phyloP scores from a whole-genome alignment of 768 basidiomycete species.

The Mycena latifolia region DNA sequence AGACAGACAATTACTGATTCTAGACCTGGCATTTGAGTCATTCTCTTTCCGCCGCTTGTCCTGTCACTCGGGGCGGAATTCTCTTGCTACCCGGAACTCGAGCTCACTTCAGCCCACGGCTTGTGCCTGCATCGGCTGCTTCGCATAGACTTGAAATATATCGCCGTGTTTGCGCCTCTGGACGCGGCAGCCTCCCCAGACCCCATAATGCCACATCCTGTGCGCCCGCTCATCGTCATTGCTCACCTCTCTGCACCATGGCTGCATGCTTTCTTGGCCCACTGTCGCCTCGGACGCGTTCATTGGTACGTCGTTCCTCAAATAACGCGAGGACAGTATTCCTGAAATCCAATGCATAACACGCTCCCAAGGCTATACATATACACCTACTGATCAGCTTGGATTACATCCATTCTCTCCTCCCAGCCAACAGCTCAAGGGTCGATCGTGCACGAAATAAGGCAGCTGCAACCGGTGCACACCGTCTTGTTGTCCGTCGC shows the following conservation, averaged over 20 bases:
- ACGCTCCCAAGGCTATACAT: slow-evolving; percentile 9
- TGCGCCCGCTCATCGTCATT: slow-evolving; percentile 1
- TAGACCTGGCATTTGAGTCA: too few species aligned
- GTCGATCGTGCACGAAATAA: too few species aligned
- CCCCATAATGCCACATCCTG: slow-evolving; percentile 8
- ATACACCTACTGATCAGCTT: slow-evolving; percentile 6
- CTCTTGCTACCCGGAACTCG: slow-evolving; percentile 6
- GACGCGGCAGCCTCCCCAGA: neutral
- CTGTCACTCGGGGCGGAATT: slow-evolving; percentile 1
- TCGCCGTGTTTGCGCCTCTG: neutral
- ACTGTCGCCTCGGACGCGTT: slow-evolving; percentile 7
- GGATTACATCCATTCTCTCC: too few species aligned
- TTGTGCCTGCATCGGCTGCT: neutral
- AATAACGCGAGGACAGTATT: slow-evolving; percentile 4
- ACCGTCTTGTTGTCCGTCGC: neutral
- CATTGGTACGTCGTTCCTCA: slow-evolving; percentile 9
- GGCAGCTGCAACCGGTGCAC: too few species aligned
- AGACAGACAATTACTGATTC: too few species aligned
- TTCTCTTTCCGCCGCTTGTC: too few species aligned
- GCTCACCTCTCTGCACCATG: slow-evolving; percentile 6
- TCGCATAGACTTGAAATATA: neutral
- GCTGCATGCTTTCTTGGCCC: slow-evolving; percentile 5
- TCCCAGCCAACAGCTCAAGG: too few species aligned
- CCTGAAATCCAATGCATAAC: slow-evolving; percentile 6
- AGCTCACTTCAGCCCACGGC: neutral